Base-by-base conservation (phyloP, 352 stramenopile genomes). In the Thalassiosira livingstoniorum region DNA sequence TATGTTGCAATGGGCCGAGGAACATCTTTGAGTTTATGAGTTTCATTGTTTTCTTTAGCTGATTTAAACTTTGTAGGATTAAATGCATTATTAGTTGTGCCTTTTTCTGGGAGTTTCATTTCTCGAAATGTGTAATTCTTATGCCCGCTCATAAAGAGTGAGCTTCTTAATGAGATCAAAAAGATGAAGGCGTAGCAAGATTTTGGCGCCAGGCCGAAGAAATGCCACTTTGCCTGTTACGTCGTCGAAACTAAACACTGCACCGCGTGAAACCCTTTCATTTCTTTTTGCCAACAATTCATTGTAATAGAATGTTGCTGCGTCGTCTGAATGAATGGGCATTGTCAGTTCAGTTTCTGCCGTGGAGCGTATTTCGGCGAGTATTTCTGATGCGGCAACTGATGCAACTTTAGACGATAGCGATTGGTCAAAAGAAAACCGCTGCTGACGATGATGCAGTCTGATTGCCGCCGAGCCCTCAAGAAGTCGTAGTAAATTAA, bases 401-500 rank as follows among this genome's bases (percentile, higher is more conserved):
- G 70, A 67, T 4, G 27, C 23, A 10, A 47, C 35, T 18, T 53
- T 54, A 37, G 42, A 32, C 21, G 45, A 29, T 2, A 54, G 31
- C 11, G 45, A 58, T 11, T 27, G 5, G 27, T 53, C 15, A 43
- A 0, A 31, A n/a, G 31, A 47, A 23, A 62, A 47, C 10, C 18
- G 25, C 21, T 69, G 42, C 35, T 61, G 62, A 55, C 51, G 62
- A 51, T 81, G 66, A 42, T 85, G 64, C 15, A 85, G 13, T 35
- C 78, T 71, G 2, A 85, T 85, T 39, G 69, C 78, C 15, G 65
- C 39, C 18, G 57, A 58, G 35, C 78, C 76, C 45, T 83, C 79
- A 13, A 86, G 73, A 23, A 86, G 43, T 32, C 73, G 73, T 32
- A 86, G 60, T 21, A 86, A 65, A 39, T 86, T 86, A 23, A 86